Evolutionary conservation across 1,139 yeast genomes (phyloP).

Genomic region (Yamadazyma aaseri): DNA sequence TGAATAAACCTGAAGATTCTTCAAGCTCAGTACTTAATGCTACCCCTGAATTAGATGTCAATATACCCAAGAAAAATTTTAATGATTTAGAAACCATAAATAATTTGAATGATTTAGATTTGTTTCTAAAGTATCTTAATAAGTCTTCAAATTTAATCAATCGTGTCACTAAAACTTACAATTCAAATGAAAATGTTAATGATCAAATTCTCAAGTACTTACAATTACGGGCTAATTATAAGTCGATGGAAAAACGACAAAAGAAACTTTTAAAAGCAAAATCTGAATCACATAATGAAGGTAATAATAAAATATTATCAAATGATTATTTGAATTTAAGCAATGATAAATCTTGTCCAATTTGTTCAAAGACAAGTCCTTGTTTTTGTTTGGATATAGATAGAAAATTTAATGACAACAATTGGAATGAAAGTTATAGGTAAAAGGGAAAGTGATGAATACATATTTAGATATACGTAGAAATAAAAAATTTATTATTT

Average conservation of each 20-base stretch:
- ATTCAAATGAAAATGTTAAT: constrained; percentile 20
- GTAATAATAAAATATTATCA: background rate
- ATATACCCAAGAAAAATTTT: constrained; percentile 12
- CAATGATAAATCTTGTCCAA: constrained; percentile 9
- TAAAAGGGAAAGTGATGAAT: background rate
- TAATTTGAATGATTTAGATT: constrained; percentile 43
- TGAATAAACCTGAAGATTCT: background rate
- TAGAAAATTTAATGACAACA: constrained; percentile 7
- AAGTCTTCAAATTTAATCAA: constrained; percentile 41
- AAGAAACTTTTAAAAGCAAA: constrained; percentile 6
- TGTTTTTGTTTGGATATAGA: constrained; percentile 14
- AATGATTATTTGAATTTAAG: constrained; percentile 8
- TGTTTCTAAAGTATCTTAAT: constrained; percentile 39
- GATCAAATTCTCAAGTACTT: constrained; percentile 37
- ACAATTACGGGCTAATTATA: constrained; percentile 15
- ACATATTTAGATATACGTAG: no score
- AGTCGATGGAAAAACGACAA: constrained; percentile 5
- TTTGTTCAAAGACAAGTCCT: constrained; percentile 11
- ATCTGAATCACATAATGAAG: background rate
- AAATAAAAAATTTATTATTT: constrained; percentile 5
- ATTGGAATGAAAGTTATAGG: constrained; percentile 4
- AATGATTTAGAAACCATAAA: constrained; percentile 42
- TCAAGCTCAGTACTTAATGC: background rate
- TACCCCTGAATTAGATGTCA: background rate
- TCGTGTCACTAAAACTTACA: constrained; percentile 37